These are phyloP conservation scores for Curvularia spicifera DNA, from an alignment of 2,329 filamentous ascomycete species.

Conservation along the genomic window DNA sequence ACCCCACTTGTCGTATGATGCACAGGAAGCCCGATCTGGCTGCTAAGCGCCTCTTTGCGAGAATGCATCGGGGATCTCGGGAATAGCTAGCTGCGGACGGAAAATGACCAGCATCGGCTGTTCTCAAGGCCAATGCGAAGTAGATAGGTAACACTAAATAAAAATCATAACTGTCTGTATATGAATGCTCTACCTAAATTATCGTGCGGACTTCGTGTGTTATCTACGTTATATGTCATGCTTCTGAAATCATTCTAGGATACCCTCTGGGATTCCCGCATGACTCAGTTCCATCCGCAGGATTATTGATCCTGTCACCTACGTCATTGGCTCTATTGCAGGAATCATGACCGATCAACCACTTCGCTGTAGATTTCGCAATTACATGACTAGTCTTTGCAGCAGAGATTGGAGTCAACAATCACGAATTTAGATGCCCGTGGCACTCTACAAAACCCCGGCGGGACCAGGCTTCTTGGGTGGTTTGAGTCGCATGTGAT, in stretches of 20 bases:
- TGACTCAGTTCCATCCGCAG: constrained; percentile 15
- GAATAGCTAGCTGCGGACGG: neutral
- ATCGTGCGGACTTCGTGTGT: neutral
- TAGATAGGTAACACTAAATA: no score
- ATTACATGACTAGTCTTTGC: neutral
- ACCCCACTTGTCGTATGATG: neutral
- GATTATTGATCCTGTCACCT: constrained; percentile 55
- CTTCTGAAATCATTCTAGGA: neutral
- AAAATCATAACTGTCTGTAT: neutral
- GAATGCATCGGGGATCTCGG: neutral
- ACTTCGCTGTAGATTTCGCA: constrained; percentile 51
- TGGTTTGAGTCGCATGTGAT: neutral
- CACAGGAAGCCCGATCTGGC: neutral
- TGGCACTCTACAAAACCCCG: constrained; percentile 44
- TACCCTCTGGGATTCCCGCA: neutral
- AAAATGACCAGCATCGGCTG: neutral
- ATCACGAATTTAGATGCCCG: neutral
- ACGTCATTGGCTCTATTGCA: constrained; percentile 56
- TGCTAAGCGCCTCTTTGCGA: neutral
- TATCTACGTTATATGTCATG: neutral
- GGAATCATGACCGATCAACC: constrained; percentile 52
- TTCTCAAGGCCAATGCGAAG: neutral
- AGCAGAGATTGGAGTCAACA: constrained; percentile 35
- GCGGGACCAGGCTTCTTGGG: constrained; percentile 3
- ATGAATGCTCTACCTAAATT: neutral